Base-by-base conservation (phyloP, 352 stramenopile genomes). In the Halophytophthora polymorphica region DNA sequence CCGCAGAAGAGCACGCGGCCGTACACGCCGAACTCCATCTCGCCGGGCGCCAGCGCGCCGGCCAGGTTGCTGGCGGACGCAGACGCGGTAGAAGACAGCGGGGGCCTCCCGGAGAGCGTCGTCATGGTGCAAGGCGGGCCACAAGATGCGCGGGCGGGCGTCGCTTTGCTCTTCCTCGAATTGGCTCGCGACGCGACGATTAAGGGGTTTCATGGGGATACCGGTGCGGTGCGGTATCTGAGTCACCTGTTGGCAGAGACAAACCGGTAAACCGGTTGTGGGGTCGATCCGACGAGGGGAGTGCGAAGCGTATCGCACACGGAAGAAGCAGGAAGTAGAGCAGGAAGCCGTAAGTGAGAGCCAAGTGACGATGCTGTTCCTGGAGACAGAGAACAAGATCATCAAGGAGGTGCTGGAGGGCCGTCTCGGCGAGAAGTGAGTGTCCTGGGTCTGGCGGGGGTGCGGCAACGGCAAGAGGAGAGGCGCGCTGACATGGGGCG, bases 351-450 rank as follows among this genome's bases (percentile, higher is more conserved):
- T 53, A 18, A 8, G 7, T 48, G 22, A 31, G 17, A 46, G 35
- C 45, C 34, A 41, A 58, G 43, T 42, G 3, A 51, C 12, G 33
- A 93, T 93, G 83, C 64, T 93, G 45, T 90, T 90, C 65, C 69
- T 93, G 23, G 83, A 93, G 61, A 69, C 77, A 52, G 81, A 92
- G 64, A 91, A 90, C 73, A 93, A 93, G 75, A 91, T 93, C 60
- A 77, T 93, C 34, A 90, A 91, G 66, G 81, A 91, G 66, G 79
- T 93, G 41, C 64, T 93, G 8, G 62, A 81, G 47, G 77, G 73
- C 18, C 81, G 81, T 29, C 36, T 93, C 36, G 83, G 81, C 8
- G 75, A 79, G 43, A 84, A 72, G 83, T 93, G 41, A 21, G 80
- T 83, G 28, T 11, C 3, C 25, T 28, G 6, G 28, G 17, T 28